phyloP scores from a whole-genome alignment of 2,329 filamentous ascomycete species.

The Xylaria sp. region DNA sequence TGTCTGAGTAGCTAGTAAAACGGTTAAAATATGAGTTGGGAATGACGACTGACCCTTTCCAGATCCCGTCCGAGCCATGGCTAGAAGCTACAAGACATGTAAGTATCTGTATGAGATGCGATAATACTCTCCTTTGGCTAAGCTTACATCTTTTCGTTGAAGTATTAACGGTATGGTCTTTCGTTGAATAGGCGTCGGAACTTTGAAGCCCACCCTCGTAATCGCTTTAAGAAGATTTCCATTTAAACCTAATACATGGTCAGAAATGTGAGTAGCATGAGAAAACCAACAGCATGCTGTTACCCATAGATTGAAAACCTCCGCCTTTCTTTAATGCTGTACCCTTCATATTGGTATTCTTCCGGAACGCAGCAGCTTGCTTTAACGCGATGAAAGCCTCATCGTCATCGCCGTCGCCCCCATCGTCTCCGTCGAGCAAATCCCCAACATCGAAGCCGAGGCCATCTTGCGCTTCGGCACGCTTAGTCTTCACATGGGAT shows the following conservation, averaged over 20 bases:
- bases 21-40: not conserved
- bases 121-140: not conserved
- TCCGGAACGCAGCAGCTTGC: constrained; percentile 88
- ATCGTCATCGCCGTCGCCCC: constrained; percentile 72
- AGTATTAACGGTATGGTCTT: constrained; percentile 94
- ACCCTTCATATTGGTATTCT: constrained; percentile 82
- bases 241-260: constrained; percentile 69
- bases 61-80: constrained; percentile 98
- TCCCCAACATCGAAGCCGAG: constrained; percentile 68
- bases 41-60: constrained; percentile 68
- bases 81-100: constrained; percentile 87
- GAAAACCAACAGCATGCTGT: constrained; percentile 27
- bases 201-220: constrained; percentile 90
- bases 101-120: constrained; percentile 62
- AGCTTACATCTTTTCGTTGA: constrained; percentile 76
- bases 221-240: constrained; percentile 89
- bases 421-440: constrained; percentile 67
- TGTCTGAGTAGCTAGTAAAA: not conserved
- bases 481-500: constrained; percentile 52
- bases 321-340: constrained; percentile 93
- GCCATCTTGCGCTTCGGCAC: constrained; percentile 51
- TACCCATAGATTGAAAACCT: constrained; percentile 94
- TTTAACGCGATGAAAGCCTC: constrained; percentile 90
- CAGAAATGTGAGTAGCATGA: constrained; percentile 1
- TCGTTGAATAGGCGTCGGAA: constrained; percentile 96